Base-by-base conservation (phyloP, 805 yeast genomes). In the Millerago galiae region DNA sequence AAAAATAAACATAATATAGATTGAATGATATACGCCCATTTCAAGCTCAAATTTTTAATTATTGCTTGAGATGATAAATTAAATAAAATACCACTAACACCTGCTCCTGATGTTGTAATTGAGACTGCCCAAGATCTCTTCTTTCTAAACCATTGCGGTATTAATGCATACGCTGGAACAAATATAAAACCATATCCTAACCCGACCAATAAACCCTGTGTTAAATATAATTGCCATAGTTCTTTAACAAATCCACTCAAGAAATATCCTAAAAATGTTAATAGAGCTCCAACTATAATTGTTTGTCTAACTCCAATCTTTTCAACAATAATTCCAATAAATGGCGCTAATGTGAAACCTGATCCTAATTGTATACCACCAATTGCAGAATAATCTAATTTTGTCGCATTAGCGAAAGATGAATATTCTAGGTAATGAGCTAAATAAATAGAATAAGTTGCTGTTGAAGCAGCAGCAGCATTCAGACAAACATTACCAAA, bases 141-240 rank as follows among this genome's bases (percentile, higher is more conserved):
- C 49, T 74, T 77, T 32, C 75, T 61, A 59, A 83, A 83, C 82
- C 85, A 83, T 43, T 81, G 88, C 0, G 89, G 87, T 25, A 83
- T 50, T 7, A 83, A 57, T 3, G 78, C 70, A 26, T 79, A 63
- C 3, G 75, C 75, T 0, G 91, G 81, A 8, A 81, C 68, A 37
- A 75, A 71, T 29, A 77, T 65, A 11, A 77, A 53, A 0, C 85
- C 79, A 13, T 69, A 61, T 0, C 70, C 66, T 36, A 75, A 52
- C 15, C 87, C 82, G 38, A 71, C 71, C 35, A 83, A 45, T 1
- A 81, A 62, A 14, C 91, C 90, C 60, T 83, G 90, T 2, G 88
- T 77, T 39, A 79, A 54, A 52, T 71, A 80, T 18, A 83, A 55
- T 47, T 83, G 78, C 89, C 90, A 83, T 21, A 77, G 53, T 34